phyloP scores from a whole-genome alignment of 2,329 filamentous ascomycete species.

The Thelonectria rubi region DNA sequence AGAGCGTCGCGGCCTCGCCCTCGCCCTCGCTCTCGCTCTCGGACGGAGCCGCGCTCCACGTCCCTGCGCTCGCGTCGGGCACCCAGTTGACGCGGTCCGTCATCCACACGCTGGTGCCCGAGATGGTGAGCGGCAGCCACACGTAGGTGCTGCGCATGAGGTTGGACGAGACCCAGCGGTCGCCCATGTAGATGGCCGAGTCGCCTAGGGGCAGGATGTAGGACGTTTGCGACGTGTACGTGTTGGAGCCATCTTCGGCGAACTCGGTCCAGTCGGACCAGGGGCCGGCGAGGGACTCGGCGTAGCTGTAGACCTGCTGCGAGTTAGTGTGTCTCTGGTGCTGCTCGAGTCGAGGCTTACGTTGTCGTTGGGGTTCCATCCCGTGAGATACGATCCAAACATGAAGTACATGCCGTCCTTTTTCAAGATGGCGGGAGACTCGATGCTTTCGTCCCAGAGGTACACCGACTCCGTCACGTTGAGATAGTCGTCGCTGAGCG shows the following conservation, averaged over 20 bases:
- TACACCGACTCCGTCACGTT: constrained; percentile 59
- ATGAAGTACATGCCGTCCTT: constrained; percentile 69
- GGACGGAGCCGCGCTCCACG: constrained; percentile 53
- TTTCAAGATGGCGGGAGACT: constrained; percentile 71
- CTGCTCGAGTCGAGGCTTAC: constrained; percentile 42
- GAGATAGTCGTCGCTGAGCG: constrained; percentile 65
- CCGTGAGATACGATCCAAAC: constrained; percentile 67
- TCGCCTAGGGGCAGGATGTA: constrained; percentile 60
- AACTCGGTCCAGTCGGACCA: constrained; percentile 71
- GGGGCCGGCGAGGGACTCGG: constrained; percentile 64
- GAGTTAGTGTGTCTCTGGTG: neutral
- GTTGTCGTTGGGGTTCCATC: constrained; percentile 72
- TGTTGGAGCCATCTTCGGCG: constrained; percentile 63
- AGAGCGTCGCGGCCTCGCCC: constrained; percentile 58
- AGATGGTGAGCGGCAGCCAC: constrained; percentile 68
- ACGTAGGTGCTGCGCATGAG: constrained; percentile 69
- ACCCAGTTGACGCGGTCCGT: constrained; percentile 65
- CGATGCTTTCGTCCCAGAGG: constrained; percentile 63
- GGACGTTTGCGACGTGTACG: constrained; percentile 68
- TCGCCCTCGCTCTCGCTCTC: constrained; percentile 64
- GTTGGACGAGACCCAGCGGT: constrained; percentile 70
- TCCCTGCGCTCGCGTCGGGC: constrained; percentile 54
- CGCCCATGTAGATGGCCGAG: constrained; percentile 69
- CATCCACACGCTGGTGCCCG: constrained; percentile 60
- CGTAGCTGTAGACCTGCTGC: constrained; percentile 60